Evolutionary conservation across 2,329 filamentous ascomycete species (phyloP).

Genomic region (Pseudogymnoascus sp.): DNA sequence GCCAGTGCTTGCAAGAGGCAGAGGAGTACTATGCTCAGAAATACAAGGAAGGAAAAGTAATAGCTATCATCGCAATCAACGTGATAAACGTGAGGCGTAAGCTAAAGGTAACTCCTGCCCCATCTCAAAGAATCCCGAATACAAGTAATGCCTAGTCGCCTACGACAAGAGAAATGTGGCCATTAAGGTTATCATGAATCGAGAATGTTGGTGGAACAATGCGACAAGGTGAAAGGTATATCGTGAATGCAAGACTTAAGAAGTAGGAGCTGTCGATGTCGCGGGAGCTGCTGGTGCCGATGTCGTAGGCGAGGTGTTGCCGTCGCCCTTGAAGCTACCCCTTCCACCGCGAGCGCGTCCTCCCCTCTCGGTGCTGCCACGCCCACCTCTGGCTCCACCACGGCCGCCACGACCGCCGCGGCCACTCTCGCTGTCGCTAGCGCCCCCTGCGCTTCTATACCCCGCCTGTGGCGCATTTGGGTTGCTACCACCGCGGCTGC

Average conservation of each 20-base stretch:
- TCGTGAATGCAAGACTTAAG: slow-evolving; percentile 18
- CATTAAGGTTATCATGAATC: slow-evolving; percentile 25
- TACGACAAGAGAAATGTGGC: slow-evolving; percentile 20
- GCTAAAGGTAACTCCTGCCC: slow-evolving; percentile 27
- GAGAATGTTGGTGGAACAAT: slow-evolving; percentile 23
- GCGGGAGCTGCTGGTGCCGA: slow-evolving; percentile 37
- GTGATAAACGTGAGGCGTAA: slow-evolving; percentile 23
- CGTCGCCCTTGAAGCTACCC: slow-evolving; percentile 52
- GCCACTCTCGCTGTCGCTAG: slow-evolving; percentile 60
- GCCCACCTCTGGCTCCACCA: slow-evolving; percentile 46
- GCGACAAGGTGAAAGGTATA: slow-evolving; percentile 19
- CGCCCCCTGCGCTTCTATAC: slow-evolving; percentile 78
- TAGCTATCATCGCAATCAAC: slow-evolving; percentile 26
- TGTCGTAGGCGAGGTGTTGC: slow-evolving; percentile 39
- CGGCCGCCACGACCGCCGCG: slow-evolving; percentile 47
- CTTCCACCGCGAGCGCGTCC: slow-evolving; percentile 49
- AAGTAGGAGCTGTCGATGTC: slow-evolving; percentile 20
- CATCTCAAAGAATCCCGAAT: slow-evolving; percentile 24
- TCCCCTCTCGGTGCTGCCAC: slow-evolving; percentile 41
- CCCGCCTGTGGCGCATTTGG: slow-evolving; percentile 52
- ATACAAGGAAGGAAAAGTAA: slow-evolving; percentile 21
- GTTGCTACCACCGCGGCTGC: slow-evolving; percentile 53
- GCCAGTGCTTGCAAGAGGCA: slow-evolving; percentile 25
- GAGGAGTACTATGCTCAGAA: slow-evolving; percentile 19
- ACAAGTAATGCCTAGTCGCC: slow-evolving; percentile 21